Percentiles rank a stretch among this genome's conserved stretches.
phyloP scores from a whole-genome alignment of 768 basidiomycete genomes.

The Sporobolomyces roseus region DNA sequence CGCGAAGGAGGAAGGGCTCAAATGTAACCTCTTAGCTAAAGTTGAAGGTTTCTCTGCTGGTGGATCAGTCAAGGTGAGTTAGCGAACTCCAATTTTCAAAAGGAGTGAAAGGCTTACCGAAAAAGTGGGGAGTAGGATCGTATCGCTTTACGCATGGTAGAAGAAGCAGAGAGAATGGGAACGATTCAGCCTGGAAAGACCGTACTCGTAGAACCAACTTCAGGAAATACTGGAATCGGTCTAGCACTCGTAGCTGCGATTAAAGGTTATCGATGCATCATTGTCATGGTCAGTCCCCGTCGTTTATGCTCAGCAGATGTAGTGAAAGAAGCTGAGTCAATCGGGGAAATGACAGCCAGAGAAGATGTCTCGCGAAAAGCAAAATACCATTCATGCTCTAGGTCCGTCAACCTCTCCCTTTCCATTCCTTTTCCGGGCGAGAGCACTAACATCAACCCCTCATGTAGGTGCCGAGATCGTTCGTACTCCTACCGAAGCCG shows the following conservation, averaged over 20 bases:
- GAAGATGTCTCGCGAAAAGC: constrained; percentile 97
- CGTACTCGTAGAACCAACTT: constrained; percentile 81
- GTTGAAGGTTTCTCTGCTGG: constrained; percentile 85
- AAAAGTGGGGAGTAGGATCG: constrained; percentile 21
- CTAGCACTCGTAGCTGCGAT: constrained; percentile 88
- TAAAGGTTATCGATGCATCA: constrained; percentile 60
- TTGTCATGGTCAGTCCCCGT: too few relatives aligned
- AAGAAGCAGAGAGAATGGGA: constrained; percentile 85
- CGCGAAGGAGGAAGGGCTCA: constrained; percentile 66
- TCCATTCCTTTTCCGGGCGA: not conserved
- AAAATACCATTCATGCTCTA: constrained; percentile 79
- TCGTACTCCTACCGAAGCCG: constrained; percentile 83
- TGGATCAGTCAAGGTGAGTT: constrained; percentile 77
- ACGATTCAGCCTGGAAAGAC: constrained; percentile 79
- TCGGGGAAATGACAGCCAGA: too few relatives aligned
- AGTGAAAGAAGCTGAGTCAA: too few relatives aligned
- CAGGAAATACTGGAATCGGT: constrained; percentile 56
- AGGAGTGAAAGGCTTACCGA: not conserved
- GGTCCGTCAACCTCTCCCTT: constrained; percentile 50
- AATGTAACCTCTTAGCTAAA: constrained; percentile 87
- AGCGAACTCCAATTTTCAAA: not conserved
- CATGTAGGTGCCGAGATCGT: constrained; percentile 89
- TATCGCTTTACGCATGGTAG: constrained; percentile 68
- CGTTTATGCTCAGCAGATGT: too few relatives aligned
- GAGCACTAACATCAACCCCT: not conserved